Percentiles rank a stretch among this genome's conserved stretches.
Conservation (phyloP, 108 stramenopile species). For the Pinguiococcus pyrenoidosus region DNA sequence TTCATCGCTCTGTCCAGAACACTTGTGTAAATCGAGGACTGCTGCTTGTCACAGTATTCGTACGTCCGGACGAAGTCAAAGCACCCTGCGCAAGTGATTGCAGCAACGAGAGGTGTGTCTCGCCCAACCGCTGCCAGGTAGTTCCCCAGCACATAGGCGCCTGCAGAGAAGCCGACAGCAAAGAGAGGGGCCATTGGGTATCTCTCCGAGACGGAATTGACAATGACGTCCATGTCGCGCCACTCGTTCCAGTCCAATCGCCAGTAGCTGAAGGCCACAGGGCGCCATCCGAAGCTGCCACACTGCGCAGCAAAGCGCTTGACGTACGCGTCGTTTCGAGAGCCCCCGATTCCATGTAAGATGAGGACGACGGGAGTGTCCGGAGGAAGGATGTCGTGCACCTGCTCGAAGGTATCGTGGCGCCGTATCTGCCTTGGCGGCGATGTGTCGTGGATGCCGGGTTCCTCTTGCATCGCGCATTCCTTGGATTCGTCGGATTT, state of each 20-base stretch:
- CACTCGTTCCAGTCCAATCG: constrained; percentile 6
- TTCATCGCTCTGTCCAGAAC: constrained; percentile 1
- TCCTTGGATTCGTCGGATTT: too few relatives aligned
- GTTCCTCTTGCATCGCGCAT: too few relatives aligned
- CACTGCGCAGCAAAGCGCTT: neutral
- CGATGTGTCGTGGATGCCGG: too few relatives aligned
- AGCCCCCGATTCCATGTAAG: constrained; percentile 9
- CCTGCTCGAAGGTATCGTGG: too few relatives aligned
- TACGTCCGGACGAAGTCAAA: constrained; percentile 1
- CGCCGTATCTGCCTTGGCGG: too few relatives aligned
- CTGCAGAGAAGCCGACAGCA: constrained; percentile 1
- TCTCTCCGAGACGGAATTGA: neutral
- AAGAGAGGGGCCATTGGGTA: constrained; percentile 1
- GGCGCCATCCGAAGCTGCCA: neutral
- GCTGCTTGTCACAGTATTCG: neutral
- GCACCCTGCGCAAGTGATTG: neutral
- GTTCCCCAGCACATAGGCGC: neutral
- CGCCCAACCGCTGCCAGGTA: neutral
- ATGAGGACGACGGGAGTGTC: constrained; percentile 1
- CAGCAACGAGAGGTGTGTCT: neutral
- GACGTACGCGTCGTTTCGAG: constrained; percentile 9
- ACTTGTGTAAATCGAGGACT: neutral
- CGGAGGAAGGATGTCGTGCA: too few relatives aligned
- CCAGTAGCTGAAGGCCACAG: constrained; percentile 4
- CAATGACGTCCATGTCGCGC: neutral